phyloP scores from a whole-genome alignment of 306 rosid species.

The Cucumis hystrix region DNA sequence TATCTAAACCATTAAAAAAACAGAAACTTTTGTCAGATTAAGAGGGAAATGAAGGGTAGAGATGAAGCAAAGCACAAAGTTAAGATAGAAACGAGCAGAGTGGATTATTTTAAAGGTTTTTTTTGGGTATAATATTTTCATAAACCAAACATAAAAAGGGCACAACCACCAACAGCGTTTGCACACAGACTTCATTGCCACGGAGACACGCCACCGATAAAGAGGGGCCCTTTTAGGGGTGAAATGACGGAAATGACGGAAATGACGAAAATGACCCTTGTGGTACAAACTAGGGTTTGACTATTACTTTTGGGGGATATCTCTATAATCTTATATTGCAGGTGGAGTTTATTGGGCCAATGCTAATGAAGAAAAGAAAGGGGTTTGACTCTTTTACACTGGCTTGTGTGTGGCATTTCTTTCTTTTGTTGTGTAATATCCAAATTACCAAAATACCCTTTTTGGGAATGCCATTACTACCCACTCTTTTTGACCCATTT shows the following conservation, averaged over 20 bases:
- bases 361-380: not conserved
- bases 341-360: not conserved
- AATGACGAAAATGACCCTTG: conserved; percentile 27
- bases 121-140: not conserved
- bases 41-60: not conserved
- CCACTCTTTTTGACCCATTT: not conserved
- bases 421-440: not conserved
- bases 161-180: conserved; percentile 39
- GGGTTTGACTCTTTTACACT: not conserved
- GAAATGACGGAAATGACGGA: conserved; percentile 22
- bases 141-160: conserved; percentile 16
- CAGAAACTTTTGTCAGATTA: not conserved
- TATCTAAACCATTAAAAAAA: not conserved
- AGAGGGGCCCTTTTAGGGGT: not conserved
- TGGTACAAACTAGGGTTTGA: conserved; percentile 1
- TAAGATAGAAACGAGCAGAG: conserved; percentile 11
- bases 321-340: not conserved
- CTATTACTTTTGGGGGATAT: not conserved
- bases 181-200: conserved; percentile 39
- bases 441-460: not conserved
- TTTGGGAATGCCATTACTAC: not conserved
- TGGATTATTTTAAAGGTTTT: not conserved
- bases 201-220: conserved; percentile 68
- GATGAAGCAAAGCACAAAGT: conserved; percentile 2
- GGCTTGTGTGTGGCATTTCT: no score